These are phyloP conservation scores for Rhodosporidiobolus sp. DNA, from an alignment of 768 basidiomycete species.

Conservation along the genomic window DNA sequence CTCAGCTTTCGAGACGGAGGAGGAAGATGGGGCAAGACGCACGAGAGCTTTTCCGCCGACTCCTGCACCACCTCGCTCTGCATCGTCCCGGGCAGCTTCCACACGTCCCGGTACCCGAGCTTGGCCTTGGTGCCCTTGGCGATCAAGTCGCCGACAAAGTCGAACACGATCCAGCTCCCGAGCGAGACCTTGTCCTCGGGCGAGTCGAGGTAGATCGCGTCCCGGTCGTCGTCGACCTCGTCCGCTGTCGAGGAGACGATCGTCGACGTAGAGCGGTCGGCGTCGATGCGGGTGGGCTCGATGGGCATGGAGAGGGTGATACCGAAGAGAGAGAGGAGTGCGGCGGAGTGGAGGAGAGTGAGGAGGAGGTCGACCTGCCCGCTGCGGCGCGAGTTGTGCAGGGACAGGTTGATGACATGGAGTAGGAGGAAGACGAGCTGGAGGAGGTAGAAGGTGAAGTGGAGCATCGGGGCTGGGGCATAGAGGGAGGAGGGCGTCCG, in stretches of 20 bases:
- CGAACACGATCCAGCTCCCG: slow-evolving; percentile 22
- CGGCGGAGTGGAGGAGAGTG: not conserved
- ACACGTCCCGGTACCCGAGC: slow-evolving; percentile 30
- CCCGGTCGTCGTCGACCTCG: slow-evolving; percentile 13
- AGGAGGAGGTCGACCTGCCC: not conserved
- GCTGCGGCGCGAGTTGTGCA: not conserved
- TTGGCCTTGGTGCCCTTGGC: slow-evolving; percentile 6
- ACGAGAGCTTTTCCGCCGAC: slow-evolving; percentile 3
- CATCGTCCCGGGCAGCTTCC: slow-evolving; percentile 24
- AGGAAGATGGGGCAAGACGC: not conserved
- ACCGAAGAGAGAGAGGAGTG: not conserved
- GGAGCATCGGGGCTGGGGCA: slow-evolving; percentile 3
- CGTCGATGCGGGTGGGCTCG: not conserved
- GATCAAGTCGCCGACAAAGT: slow-evolving; percentile 22
- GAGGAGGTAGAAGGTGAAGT: slow-evolving; percentile 25
- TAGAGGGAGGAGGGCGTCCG: not conserved
- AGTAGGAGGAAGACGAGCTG: slow-evolving; percentile 15
- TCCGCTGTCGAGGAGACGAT: too few species aligned
- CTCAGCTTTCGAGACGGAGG: not conserved
- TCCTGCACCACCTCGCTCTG: slow-evolving; percentile 9
- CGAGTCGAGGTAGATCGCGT: slow-evolving; percentile 16
- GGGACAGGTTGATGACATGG: not conserved
- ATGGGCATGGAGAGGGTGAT: slow-evolving; percentile 20
- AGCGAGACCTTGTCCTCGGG: slow-evolving; percentile 24
- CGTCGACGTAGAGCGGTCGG: not conserved